Conservation (phyloP, 2,329 filamentous ascomycete genomes). For the Diaporthe velutina region DNA sequence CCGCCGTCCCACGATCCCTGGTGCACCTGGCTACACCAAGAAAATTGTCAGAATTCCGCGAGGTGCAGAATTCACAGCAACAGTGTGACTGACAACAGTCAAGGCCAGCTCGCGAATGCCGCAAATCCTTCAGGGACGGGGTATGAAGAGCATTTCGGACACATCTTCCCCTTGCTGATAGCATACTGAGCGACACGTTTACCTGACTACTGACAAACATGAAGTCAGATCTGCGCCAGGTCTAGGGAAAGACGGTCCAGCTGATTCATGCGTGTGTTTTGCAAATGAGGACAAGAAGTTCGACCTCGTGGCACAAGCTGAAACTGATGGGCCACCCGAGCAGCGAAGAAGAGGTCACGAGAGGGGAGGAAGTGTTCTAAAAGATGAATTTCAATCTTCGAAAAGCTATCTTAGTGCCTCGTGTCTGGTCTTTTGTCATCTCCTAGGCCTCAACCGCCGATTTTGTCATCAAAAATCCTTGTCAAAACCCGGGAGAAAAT, state of each 20-base stretch:
- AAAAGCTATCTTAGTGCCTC: not conserved
- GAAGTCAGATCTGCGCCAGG: not conserved
- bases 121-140: not conserved
- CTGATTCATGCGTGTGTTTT: not conserved
- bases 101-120: no score
- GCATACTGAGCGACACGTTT: not conserved
- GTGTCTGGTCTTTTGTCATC: not conserved
- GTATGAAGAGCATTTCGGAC: not conserved
- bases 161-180: not conserved
- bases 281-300: not conserved
- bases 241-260: not conserved
- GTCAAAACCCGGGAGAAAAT: constrained; percentile 21
- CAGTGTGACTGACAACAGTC: no score
- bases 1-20: not conserved
- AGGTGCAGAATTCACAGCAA: not conserved
- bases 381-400: not conserved
- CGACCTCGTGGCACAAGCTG: not conserved
- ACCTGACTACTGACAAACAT: not conserved
- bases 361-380: not conserved
- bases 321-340: not conserved
- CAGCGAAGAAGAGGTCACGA: not conserved
- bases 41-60: not conserved
- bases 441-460: constrained; percentile 6
- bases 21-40: not conserved
- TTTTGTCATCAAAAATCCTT: not conserved